Base-by-base conservation (phyloP, 441 rosid genomes). In the Jatropha multifida region DNA sequence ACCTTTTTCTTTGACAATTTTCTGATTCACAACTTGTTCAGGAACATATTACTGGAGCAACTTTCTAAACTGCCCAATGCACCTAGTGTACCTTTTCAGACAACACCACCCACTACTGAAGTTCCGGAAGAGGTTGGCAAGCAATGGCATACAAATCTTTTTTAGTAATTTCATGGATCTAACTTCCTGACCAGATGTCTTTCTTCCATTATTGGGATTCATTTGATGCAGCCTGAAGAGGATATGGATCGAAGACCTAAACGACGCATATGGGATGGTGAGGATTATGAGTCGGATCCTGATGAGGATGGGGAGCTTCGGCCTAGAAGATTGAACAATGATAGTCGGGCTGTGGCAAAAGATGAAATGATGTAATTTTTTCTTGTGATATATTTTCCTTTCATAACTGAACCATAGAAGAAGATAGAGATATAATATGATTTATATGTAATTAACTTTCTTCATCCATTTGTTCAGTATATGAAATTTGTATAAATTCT, bases 61-160 rank as follows among this genome's bases (percentile, higher is more conserved):
- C 92, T 93, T 62, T 83, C 94, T 7, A 88, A 87, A 82, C 81
- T 93, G 60, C 82, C 88, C 62, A 90, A 92, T 78, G 91, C 99
- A 76, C 97, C 99, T n/a, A 90, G 98, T 74, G 92, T 92, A 66
- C 95, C 90, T 63, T 95, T 95, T 76, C 93, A 95, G 83, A 86
- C 82, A 66, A 88, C 94, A 68, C 95, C 93, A 54, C 80, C 96
- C 59, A 82, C 85, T 14, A 85, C 85, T 69, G 84, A 93, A 85
- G 88, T 83, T 73, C 91, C 94, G 12, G 98, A 92, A 63, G 96
- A 90, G 94, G 99, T 95, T 75, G 75, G 75, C 76, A 51, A 71
- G 68, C 48, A 49, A 23, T 70, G 59, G 9, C 59, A 77, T 44
- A 14, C 58, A 77, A 40, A 37, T 67, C 77, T 80, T 72, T 38